These are phyloP conservation scores for Nicotiana attenuata DNA, from an alignment of 257 asterid species.

Conservation along the genomic window DNA sequence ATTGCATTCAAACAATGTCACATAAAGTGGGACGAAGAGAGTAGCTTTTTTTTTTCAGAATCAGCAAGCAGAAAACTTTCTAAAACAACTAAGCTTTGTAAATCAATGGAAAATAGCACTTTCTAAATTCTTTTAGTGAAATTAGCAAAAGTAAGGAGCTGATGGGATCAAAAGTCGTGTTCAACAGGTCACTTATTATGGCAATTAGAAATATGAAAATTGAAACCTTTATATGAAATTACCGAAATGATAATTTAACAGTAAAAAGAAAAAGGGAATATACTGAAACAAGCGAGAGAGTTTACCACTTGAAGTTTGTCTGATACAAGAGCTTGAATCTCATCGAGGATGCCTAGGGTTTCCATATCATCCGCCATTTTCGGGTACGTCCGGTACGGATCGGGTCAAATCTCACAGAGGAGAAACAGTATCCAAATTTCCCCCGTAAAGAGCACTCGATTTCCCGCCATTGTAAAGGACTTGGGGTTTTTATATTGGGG, in stretches of 20 bases:
- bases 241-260: neutral
- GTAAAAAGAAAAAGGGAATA: neutral
- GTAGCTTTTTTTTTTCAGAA: too few species aligned
- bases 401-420: conserved; percentile 11
- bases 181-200: neutral
- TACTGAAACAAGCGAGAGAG: conserved; percentile 4
- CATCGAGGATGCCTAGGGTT: conserved; percentile 63
- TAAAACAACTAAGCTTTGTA: neutral
- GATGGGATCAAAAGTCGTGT: neutral
- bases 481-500: neutral
- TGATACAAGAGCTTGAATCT: conserved; percentile 75
- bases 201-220: neutral
- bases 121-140: neutral
- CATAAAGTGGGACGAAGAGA: too few species aligned
- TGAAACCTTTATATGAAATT: neutral
- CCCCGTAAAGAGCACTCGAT: conserved; percentile 21
- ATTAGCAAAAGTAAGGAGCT: neutral
- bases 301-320: conserved; percentile 94
- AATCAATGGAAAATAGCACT: neutral
- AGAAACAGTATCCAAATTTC: conserved; percentile 14
- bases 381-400: conserved; percentile 10
- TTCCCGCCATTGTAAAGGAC: conserved; percentile 58
- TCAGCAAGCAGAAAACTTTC: neutral
- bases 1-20: too few species aligned
- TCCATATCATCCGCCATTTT: conserved; percentile 63